Percentiles rank a stretch among this genome's conserved stretches.
These are phyloP conservation scores for Dichomitus squalens DNA, from an alignment of 1,284 basidiomycete species.

Conservation along the genomic window DNA sequence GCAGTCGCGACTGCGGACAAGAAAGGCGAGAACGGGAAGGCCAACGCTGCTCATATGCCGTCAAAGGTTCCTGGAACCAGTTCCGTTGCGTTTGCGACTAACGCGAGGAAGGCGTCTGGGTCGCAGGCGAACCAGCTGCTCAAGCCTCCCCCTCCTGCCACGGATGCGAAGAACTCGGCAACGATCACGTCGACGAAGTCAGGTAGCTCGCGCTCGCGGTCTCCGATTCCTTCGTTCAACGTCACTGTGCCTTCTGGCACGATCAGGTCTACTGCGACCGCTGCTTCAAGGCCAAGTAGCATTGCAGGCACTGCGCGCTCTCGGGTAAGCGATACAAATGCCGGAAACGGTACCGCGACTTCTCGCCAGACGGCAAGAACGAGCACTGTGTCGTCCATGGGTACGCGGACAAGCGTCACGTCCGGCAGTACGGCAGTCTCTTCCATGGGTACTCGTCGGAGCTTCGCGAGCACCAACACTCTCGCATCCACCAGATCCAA, in stretches of 20 bases:
- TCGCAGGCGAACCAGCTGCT: conserved; percentile 19
- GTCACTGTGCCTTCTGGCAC: conserved; percentile 11
- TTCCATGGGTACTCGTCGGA: conserved; percentile 40
- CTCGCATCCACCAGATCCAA: conserved; percentile 19
- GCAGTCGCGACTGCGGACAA: conserved; percentile 4
- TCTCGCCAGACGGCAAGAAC: conserved; percentile 31
- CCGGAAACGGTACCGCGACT: conserved; percentile 14
- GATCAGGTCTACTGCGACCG: conserved; percentile 7
- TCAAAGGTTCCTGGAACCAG: conserved; percentile 9
- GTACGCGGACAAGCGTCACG: conserved; percentile 31
- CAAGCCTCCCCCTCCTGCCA: conserved; percentile 20
- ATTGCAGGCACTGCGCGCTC: conserved; percentile 23
- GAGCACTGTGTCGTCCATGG: conserved; percentile 41
- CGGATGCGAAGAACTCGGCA: conserved; percentile 12
- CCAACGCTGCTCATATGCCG: not conserved
- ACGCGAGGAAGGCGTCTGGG: conserved; percentile 18
- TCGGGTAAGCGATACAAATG: conserved; percentile 21
- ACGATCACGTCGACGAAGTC: conserved; percentile 20
- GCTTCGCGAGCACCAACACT: conserved; percentile 22
- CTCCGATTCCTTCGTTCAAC: conserved; percentile 36
- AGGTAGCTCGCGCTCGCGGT: conserved; percentile 22
- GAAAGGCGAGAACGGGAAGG: conserved; percentile 14
- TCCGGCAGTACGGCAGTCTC: conserved; percentile 32
- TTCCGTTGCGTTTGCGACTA: not conserved
- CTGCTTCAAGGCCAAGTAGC: conserved; percentile 17